Conservation (phyloP, 768 basidiomycete genomes). For the Leccinum variicolor region DNA sequence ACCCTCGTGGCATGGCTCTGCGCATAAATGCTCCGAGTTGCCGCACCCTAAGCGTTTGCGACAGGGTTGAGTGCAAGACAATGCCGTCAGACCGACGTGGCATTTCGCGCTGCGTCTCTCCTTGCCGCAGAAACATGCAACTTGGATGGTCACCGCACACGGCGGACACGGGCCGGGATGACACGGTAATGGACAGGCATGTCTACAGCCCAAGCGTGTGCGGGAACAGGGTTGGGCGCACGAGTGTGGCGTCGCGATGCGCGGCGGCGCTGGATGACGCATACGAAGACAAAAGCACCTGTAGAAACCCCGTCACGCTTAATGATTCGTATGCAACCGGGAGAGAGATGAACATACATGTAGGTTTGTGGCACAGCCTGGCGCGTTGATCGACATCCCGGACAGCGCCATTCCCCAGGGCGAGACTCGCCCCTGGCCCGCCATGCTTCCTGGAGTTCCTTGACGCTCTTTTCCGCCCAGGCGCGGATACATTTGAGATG, state of each 20-base stretch:
- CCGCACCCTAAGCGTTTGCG: slow-evolving; percentile 56
- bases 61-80: slow-evolving; percentile 39
- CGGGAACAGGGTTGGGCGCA: slow-evolving; percentile 71
- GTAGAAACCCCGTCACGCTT: background rate
- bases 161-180: slow-evolving; percentile 98
- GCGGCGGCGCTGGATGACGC: slow-evolving; percentile 67
- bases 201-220: slow-evolving; percentile 57
- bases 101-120: slow-evolving; percentile 33
- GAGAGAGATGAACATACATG: slow-evolving; percentile 37
- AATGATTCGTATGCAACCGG: background rate
- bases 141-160: slow-evolving; percentile 73
- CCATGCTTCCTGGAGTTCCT: slow-evolving; percentile 71
- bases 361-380: slow-evolving; percentile 62
- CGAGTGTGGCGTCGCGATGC: slow-evolving; percentile 72
- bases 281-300: slow-evolving; percentile 85
- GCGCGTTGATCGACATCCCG: slow-evolving; percentile 86
- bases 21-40: slow-evolving; percentile 62
- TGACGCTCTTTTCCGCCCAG: slow-evolving; percentile 84
- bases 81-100: slow-evolving; percentile 46
- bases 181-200: slow-evolving; percentile 81
- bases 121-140: slow-evolving; percentile 79
- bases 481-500: slow-evolving; percentile 86
- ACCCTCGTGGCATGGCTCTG: slow-evolving; percentile 71
- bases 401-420: slow-evolving; percentile 87
- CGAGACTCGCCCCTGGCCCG: slow-evolving; percentile 63